Evolutionary conservation across 495 filamentous ascomycete species (phyloP).

Genomic region (Lepraria neglecta): DNA sequence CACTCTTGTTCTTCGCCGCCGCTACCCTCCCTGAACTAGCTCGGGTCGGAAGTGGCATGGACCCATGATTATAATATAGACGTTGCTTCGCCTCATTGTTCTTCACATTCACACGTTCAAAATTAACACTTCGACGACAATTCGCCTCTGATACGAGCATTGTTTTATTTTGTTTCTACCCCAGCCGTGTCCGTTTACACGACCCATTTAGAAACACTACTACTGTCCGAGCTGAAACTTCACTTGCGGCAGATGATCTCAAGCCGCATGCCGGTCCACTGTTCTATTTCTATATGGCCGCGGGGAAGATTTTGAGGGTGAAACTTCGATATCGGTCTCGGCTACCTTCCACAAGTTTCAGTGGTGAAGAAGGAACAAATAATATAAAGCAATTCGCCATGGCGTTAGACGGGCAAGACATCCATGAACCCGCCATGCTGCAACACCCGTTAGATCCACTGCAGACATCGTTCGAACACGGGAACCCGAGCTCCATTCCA

Average conservation of each 20-base stretch:
- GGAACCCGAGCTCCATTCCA: slow-evolving; percentile 15
- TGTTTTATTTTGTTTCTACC: slow-evolving; percentile 25
- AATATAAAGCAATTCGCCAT: slow-evolving; percentile 22
- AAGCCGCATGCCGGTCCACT: slow-evolving; percentile 25
- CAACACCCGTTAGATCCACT: slow-evolving; percentile 16
- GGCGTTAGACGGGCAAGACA: slow-evolving; percentile 22
- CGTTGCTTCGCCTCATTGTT: slow-evolving; percentile 12
- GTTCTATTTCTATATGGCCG: slow-evolving; percentile 30
- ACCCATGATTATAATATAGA: slow-evolving; percentile 13
- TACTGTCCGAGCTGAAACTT: slow-evolving; percentile 24
- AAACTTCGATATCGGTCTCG: slow-evolving; percentile 27
- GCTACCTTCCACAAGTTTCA: slow-evolving; percentile 10
- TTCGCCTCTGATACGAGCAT: slow-evolving; percentile 16
- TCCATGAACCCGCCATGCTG: slow-evolving; percentile 13
- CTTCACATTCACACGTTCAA: not conserved
- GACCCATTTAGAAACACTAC: slow-evolving; percentile 26
- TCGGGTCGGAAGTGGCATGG: slow-evolving; percentile 15
- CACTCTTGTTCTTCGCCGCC: slow-evolving; percentile 17
- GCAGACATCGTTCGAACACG: slow-evolving; percentile 18
- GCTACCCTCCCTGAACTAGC: slow-evolving; percentile 21
- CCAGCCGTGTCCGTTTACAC: slow-evolving; percentile 17
- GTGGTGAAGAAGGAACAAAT: slow-evolving; percentile 13
- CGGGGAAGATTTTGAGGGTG: slow-evolving; percentile 28
- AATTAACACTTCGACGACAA: not conserved
- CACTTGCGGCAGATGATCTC: slow-evolving; percentile 27